Evolutionary conservation across 1,139 yeast species (phyloP).

Genomic region (Nakaseomyces bracarensis): DNA sequence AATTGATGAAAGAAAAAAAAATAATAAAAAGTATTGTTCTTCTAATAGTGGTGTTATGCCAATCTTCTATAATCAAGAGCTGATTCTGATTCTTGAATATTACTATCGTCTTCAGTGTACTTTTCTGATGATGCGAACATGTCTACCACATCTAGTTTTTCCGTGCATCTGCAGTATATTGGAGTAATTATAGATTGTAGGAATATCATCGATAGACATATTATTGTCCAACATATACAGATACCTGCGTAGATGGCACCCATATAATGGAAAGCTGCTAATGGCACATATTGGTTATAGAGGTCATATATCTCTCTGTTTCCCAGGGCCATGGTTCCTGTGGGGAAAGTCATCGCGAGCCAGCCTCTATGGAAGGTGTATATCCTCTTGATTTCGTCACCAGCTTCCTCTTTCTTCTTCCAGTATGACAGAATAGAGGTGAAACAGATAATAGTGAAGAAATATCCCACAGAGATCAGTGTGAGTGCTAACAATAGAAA

Average conservation of each 20-base stretch:
- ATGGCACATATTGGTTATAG: constrained; percentile 29
- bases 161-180: background rate
- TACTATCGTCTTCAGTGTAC: background rate
- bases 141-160: background rate
- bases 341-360: constrained; percentile 88
- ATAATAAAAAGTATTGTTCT: too few species aligned
- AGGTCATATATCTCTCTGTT: constrained; percentile 44
- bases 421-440: constrained; percentile 36
- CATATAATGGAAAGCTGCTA: constrained; percentile 47
- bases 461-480: constrained; percentile 53
- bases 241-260: constrained; percentile 51
- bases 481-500: constrained; percentile 39
- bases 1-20: background rate
- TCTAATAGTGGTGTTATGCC: background rate
- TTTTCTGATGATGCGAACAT: background rate
- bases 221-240: constrained; percentile 21
- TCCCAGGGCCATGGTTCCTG: constrained; percentile 73
- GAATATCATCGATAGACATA: constrained; percentile 19
- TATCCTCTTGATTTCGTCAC: constrained; percentile 16
- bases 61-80: constrained; percentile 6
- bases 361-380: constrained; percentile 50
- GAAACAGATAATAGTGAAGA: constrained; percentile 51
- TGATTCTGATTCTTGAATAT: constrained; percentile 4
- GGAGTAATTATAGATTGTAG: constrained; percentile 2
- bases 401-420: constrained; percentile 10